Base-by-base conservation (phyloP, 2,329 filamentous ascomycete species). In the Talaromyces sp. region DNA sequence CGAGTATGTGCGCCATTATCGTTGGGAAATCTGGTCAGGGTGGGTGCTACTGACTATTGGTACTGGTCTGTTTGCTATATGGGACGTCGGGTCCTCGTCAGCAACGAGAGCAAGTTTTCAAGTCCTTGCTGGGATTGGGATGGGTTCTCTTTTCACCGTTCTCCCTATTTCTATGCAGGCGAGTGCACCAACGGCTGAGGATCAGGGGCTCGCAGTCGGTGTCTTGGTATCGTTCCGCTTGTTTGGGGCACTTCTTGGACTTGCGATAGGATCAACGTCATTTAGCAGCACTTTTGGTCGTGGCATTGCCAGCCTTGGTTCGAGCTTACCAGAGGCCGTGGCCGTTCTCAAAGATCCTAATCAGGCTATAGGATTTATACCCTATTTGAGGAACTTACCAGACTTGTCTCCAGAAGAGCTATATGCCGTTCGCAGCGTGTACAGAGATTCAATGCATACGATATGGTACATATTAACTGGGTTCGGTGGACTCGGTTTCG, bases 1-100 rank as follows among this genome's bases (percentile, higher is more conserved):
- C 14, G 77, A 78, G 44, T 83, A 77, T 63, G 64, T 80, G 44
- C 76, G 79, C 35, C 59, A 56, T 16, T 61, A 61, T 18, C 33
- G 37, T 31, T 55, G 59, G 59, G 35, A 55, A 21, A 61, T 61
- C n/a, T 61, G 59, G 59, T 1, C 33, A 5, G 59, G 59, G 16
- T 61, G 59, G 59, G 48, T 56, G 14, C 1, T 55, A 9, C 33
- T 61, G 3, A 82, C 83, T 0, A 66, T 84, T 21, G 39, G 56
- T 9, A 58, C 56, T 31, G 56, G 25, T 1, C 40, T 58, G 5
- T 33, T 58, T 21, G 56, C 71, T 85, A 42, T 84, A 86, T 68
- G 83, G 83, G 59, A 79, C 82, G 62, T 73, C n/a, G 18, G 21
- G 8, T 35, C 25, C 37, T 55, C 28, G 21, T 18, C 48, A 18